phyloP scores from a whole-genome alignment of 306 rosid genomes.

The Vachellia collinsii region DNA sequence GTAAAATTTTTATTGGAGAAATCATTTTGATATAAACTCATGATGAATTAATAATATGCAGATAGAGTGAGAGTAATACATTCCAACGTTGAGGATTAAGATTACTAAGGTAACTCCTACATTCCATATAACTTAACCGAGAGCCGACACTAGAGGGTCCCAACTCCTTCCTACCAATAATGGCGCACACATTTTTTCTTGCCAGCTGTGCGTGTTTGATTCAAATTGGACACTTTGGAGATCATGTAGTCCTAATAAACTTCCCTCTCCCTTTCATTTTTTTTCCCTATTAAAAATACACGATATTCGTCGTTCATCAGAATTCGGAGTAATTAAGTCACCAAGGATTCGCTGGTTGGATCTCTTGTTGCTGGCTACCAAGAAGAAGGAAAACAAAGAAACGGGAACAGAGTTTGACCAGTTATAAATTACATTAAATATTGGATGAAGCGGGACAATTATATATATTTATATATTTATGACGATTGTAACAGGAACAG shows the following conservation, averaged over 20 bases:
- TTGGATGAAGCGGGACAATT: neutral
- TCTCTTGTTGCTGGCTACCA: neutral
- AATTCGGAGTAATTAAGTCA: neutral
- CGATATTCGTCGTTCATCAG: neutral
- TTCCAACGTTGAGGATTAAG: neutral
- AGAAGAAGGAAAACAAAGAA: neutral
- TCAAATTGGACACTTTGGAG: neutral
- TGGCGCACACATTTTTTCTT: neutral
- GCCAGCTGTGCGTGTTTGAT: neutral
- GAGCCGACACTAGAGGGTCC: neutral
- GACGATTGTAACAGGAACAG: conserved; percentile 1
- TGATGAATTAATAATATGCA: too few species aligned
- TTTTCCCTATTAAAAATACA: neutral
- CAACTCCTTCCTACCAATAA: neutral
- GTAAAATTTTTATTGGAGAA: too few species aligned
- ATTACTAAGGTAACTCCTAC: neutral
- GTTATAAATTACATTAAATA: neutral
- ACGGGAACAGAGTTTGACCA: neutral
- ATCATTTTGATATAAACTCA: too few species aligned
- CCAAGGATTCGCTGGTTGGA: neutral
- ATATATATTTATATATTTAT: neutral
- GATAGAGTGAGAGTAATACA: neutral
- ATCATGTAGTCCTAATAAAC: neutral
- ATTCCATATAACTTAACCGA: neutral
- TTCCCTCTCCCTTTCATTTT: neutral